A percentile compares a stretch with the other conserved stretches of the same genome.
Evolutionary conservation across 2,329 filamentous ascomycete species (phyloP).

Genomic region (Ophiostoma novo-ulmi): DNA sequence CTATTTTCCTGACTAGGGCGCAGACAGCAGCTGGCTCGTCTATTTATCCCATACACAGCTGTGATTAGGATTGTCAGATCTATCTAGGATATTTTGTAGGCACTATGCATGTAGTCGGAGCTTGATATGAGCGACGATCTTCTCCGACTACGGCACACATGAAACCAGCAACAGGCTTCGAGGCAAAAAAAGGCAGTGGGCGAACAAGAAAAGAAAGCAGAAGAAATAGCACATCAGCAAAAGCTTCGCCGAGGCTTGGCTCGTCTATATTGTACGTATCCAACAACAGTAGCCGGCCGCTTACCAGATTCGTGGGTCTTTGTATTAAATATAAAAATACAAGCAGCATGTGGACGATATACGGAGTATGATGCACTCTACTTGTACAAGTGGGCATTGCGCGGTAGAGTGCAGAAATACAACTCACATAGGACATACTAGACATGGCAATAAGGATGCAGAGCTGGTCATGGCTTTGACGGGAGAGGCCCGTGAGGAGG

Average conservation of each 20-base stretch:
- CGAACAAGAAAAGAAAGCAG: not conserved
- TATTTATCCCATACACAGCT: not conserved
- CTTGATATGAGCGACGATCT: not conserved
- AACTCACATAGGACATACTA: not conserved
- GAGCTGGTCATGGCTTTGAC: not conserved
- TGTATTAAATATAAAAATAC: not conserved
- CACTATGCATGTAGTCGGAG: not conserved
- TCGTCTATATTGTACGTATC: not conserved
- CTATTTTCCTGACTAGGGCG: not conserved
- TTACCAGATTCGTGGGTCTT: not conserved
- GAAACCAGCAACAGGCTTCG: not conserved
- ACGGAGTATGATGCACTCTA: not conserved
- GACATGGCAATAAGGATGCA: not conserved
- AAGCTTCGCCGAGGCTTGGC: constrained; percentile 5
- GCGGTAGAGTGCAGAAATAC: not conserved
- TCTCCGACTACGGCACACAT: not conserved
- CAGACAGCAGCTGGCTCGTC: not conserved
- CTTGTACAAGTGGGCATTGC: not conserved
- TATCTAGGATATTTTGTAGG: not conserved
- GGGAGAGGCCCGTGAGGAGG: constrained; percentile 4
- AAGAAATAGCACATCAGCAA: not conserved
- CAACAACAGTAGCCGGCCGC: not conserved
- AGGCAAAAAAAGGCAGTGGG: not conserved
- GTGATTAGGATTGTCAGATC: not conserved
- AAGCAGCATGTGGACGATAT: not conserved